Evolutionary conservation across 345 rosid genomes (phyloP).

Genomic region (Syzygium grande): DNA sequence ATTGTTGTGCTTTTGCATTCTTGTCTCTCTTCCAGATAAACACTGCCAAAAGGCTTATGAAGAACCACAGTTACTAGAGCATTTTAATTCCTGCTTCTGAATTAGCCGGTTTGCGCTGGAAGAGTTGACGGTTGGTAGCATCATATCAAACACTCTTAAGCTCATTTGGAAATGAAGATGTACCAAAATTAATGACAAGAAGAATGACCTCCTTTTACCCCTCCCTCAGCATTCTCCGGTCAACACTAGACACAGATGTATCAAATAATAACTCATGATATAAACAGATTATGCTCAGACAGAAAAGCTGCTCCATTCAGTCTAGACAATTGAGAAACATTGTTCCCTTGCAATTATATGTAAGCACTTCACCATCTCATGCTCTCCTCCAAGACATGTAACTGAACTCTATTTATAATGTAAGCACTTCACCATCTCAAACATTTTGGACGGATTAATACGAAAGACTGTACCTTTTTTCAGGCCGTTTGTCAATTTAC

Average conservation of each 20-base stretch:
- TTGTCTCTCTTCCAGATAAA: not conserved
- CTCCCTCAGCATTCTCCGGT: not conserved
- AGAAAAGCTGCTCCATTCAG: not conserved
- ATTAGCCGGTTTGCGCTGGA: not conserved
- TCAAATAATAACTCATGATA: not conserved
- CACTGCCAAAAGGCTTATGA: not conserved
- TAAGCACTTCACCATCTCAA: not conserved
- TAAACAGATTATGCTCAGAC: not conserved
- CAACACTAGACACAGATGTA: not conserved
- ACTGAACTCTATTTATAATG: not conserved
- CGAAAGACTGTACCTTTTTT: conserved; percentile 27
- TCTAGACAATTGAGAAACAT: not conserved
- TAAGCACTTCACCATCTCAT: too few species aligned
- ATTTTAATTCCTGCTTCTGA: not conserved
- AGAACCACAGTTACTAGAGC: not conserved
- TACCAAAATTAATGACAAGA: not conserved
- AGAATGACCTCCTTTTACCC: not conserved
- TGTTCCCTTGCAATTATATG: conserved; percentile 21
- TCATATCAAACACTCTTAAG: not conserved
- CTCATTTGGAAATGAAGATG: not conserved
- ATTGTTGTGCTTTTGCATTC: not conserved
- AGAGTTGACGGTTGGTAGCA: not conserved
- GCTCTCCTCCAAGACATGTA: conserved; percentile 26
- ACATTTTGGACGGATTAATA: not conserved
- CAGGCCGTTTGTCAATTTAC: conserved; percentile 15